Base-by-base conservation (phyloP, 768 basidiomycete species). In the Rhizopogon sp. region DNA sequence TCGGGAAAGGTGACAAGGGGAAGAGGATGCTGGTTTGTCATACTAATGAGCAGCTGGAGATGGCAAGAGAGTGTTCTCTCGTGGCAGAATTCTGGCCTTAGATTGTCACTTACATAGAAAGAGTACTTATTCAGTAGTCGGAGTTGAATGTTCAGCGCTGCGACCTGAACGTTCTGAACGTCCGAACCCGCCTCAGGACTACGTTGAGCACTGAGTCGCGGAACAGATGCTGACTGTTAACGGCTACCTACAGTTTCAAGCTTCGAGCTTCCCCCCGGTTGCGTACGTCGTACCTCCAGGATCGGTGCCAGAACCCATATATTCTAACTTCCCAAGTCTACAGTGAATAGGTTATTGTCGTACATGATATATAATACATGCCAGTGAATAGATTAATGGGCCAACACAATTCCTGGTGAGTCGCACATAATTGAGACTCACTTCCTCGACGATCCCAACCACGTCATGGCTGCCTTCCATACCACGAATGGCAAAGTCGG, bases 1-100 rank as follows among this genome's bases (percentile, higher is more conserved):
- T 87, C 14, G 75, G 76, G 1, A 66, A 53, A 39, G 53, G 53
- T 1, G 62, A 63, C 6, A 60, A 45, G 10, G 62, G 61, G 22
- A 73, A 66, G 55, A 71, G 68, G 54, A 61, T 86, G 11, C 59
- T 88, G 47, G 80, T 88, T 5, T 88, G 86, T 53, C 70, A 78
- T 60, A 89, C 87, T 20, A 81, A 88, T 60, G 85, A 86, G 58
- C 82, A 86, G 68, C 60, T 75, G 5, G 78, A 79, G 63, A 79
- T 79, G 75, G 77, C 77, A 37, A 66, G 70, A 43, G 67, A 70
- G 57, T 79, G 78, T 61, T 62, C 62, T 11, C 50, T 65, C 10
- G 8, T 39, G 3, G 52, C 50, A 14, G 51, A 52, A 22, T 67
- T 62, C 51, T 61, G 60, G 63, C 28, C 16, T 47, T 47, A 47